phyloP scores from a whole-genome alignment of 2,329 filamentous ascomycete genomes.

The Apiospora koreana region DNA sequence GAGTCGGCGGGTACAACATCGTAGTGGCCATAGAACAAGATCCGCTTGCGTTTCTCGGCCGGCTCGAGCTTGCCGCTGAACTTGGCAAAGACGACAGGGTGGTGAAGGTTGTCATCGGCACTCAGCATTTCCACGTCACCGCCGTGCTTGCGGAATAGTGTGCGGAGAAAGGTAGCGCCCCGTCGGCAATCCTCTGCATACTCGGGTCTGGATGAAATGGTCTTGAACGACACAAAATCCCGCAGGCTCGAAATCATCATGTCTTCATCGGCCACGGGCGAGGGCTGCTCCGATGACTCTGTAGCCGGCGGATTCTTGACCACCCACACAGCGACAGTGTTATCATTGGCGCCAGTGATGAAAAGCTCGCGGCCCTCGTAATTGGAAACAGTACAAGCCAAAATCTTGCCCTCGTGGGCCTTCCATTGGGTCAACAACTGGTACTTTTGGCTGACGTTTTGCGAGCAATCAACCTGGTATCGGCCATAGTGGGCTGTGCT shows the following conservation, averaged over 20 bases:
- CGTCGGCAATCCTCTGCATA: slow-evolving; percentile 90
- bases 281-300: slow-evolving; percentile 28
- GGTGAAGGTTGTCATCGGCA: slow-evolving; percentile 69
- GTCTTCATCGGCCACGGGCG: slow-evolving; percentile 45
- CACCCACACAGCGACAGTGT: slow-evolving; percentile 86
- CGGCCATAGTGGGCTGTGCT: slow-evolving; percentile 65
- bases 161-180: slow-evolving; percentile 86
- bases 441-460: slow-evolving; percentile 74
- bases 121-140: slow-evolving; percentile 89
- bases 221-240: slow-evolving; percentile 89
- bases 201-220: slow-evolving; percentile 82
- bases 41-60: slow-evolving; percentile 71
- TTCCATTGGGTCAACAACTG: slow-evolving; percentile 77
- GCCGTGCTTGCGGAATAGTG: slow-evolving; percentile 88
- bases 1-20: slow-evolving; percentile 92
- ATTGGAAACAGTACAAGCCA: slow-evolving; percentile 77
- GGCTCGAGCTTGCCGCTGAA: slow-evolving; percentile 76
- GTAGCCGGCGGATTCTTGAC: slow-evolving; percentile 51
- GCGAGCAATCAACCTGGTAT: slow-evolving; percentile 48
- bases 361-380: slow-evolving; percentile 77
- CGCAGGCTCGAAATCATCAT: slow-evolving; percentile 71
- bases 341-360: slow-evolving; percentile 92
- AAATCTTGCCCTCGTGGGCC: slow-evolving; percentile 83
- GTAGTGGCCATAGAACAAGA: slow-evolving; percentile 97
- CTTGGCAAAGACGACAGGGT: slow-evolving; percentile 90